Conservation (phyloP, 768 basidiomycete genomes). For the Boletus subparvulus region DNA sequence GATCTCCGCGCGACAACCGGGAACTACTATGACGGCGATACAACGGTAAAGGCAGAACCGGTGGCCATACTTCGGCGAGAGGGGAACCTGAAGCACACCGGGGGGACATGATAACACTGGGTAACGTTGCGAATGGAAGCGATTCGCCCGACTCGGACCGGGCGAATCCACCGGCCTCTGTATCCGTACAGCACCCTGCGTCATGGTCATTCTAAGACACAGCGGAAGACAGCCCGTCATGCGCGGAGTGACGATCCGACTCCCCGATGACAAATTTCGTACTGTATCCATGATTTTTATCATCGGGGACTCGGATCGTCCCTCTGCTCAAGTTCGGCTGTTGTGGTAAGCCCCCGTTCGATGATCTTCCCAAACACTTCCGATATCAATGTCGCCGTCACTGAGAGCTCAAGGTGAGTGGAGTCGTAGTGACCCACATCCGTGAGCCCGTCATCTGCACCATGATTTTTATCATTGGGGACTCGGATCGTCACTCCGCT, state of each 20-base stretch:
- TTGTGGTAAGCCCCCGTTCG: not conserved
- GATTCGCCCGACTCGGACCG: conserved; percentile 14
- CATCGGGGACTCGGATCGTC: not conserved
- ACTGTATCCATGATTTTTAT: not conserved
- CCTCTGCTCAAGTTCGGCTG: not conserved
- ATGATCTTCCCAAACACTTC: not conserved
- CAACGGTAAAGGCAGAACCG: not conserved
- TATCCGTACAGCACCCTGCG: not conserved
- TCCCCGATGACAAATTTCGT: too few relatives aligned
- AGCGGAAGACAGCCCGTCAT: not conserved
- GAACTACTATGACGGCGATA: not conserved
- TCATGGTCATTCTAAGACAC: conserved; percentile 1
- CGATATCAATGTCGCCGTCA: not conserved
- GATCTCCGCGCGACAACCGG: conserved; percentile 1
- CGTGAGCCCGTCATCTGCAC: not conserved
- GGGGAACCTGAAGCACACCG: not conserved
- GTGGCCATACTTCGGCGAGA: not conserved
- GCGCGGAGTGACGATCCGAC: not conserved
- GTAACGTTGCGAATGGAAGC: conserved; percentile 6
- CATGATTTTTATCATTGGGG: not conserved
- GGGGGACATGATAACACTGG: not conserved
- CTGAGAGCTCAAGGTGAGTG: not conserved
- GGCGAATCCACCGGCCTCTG: conserved; percentile 10
- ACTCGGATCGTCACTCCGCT: not conserved
- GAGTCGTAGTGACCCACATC: not conserved